These are phyloP conservation scores for Talaromyces sp. DNA, from an alignment of 2,329 filamentous ascomycete genomes.

Conservation along the genomic window DNA sequence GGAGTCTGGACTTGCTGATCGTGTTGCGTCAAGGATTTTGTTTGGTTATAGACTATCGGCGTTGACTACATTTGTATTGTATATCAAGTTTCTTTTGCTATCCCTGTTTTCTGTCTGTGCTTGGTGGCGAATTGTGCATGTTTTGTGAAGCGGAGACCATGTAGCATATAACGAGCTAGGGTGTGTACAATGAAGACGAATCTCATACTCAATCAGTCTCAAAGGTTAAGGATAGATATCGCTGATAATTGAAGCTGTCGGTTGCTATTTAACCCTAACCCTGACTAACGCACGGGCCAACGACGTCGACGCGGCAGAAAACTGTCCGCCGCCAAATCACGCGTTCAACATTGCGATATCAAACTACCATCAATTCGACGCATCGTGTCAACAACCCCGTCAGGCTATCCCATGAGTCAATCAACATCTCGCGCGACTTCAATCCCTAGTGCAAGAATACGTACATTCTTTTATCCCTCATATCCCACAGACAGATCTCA, in stretches of 20 bases:
- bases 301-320: slow-evolving; percentile 12
- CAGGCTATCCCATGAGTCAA: not conserved
- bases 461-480: not conserved
- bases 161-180: not conserved
- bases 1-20: slow-evolving; percentile 79
- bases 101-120: not conserved
- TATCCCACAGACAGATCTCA: not conserved
- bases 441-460: not conserved
- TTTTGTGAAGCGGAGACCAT: not conserved
- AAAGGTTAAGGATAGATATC: not conserved
- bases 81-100: slow-evolving; percentile 2
- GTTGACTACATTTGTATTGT: not conserved
- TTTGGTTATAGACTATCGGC: not conserved
- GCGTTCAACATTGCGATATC: slow-evolving; percentile 2
- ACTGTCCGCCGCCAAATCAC: slow-evolving; percentile 7
- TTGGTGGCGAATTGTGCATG: slow-evolving; percentile 6
- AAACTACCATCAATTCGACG: not conserved
- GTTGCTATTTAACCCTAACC: not conserved
- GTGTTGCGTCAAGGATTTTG: no score
- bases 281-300: slow-evolving; percentile 9
- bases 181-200: slow-evolving; percentile 5
- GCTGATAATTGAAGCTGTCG: not conserved
- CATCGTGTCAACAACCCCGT: not conserved
- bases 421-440: not conserved
- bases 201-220: not conserved